These are phyloP conservation scores for Halophytophthora batemanensis DNA, from an alignment of 352 stramenopile species.

Conservation along the genomic window DNA sequence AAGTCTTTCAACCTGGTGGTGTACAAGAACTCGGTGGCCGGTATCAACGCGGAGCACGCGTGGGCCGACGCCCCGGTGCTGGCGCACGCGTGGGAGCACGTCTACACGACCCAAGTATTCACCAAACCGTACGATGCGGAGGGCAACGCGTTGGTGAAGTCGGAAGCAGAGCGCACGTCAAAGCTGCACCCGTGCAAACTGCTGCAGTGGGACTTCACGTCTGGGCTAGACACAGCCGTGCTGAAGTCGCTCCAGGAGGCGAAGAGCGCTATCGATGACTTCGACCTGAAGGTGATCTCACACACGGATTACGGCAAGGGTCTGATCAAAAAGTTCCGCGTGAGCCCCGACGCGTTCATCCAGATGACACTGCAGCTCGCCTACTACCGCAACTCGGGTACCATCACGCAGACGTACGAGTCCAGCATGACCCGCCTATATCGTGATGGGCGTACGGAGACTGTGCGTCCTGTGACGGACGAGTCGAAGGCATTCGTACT, in stretches of 20 bases:
- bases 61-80: constrained; percentile 89
- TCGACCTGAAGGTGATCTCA: constrained; percentile 87
- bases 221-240: constrained; percentile 47
- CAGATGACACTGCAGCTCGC: constrained; percentile 97
- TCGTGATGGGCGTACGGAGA: constrained; percentile 94
- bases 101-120: constrained; percentile 60
- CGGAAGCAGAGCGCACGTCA: constrained; percentile 43
- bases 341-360: constrained; percentile 95
- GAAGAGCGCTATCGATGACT: constrained; percentile 72
- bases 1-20: constrained; percentile 96
- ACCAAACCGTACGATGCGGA: constrained; percentile 54
- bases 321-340: constrained; percentile 89
- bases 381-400: constrained; percentile 90
- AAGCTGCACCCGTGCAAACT: constrained; percentile 48
- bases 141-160: constrained; percentile 37
- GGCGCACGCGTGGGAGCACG: constrained; percentile 80
- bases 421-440: constrained; percentile 96
- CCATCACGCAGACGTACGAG: constrained; percentile 96
- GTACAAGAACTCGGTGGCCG: constrained; percentile 93
- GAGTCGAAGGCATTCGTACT: constrained; percentile 91
- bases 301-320: constrained; percentile 89
- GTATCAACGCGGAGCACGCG: constrained; percentile 94
- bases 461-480: constrained; percentile 88
- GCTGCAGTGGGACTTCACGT: constrained; percentile 62
- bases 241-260: constrained; percentile 53